Evolutionary conservation across 148 eudicot species (phyloP).

Genomic region (Camellia sinensis): DNA sequence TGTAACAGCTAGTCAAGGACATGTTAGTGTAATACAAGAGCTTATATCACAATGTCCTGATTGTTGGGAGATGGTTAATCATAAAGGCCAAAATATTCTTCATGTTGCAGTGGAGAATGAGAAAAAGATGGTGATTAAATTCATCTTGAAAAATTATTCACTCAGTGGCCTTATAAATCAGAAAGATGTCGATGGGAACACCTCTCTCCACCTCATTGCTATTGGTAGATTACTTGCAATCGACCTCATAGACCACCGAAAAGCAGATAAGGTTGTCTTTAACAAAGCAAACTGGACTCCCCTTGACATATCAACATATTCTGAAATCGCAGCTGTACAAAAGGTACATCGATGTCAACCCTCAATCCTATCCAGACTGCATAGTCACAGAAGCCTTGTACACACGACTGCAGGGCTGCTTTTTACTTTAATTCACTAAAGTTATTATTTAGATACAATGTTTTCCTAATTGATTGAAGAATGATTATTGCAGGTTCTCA

Average conservation of each 20-base stretch:
- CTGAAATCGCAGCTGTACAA: too few relatives aligned
- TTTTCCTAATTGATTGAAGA: too few relatives aligned
- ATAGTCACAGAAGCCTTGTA: too few relatives aligned
- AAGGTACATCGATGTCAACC: too few relatives aligned
- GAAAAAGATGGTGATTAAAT: neutral
- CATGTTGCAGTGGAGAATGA: conserved; percentile 10
- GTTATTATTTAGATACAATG: too few relatives aligned
- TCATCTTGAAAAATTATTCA: neutral
- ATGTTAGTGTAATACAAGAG: neutral
- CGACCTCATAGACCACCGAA: neutral
- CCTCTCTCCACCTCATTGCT: conserved; percentile 26
- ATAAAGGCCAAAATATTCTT: conserved; percentile 14
- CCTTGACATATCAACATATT: neutral
- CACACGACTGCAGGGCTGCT: too few relatives aligned
- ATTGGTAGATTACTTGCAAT: neutral
- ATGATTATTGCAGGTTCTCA: too few relatives aligned
- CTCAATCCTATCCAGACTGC: too few relatives aligned
- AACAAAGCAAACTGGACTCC: conserved; percentile 21
- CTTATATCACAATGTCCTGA: conserved; percentile 11
- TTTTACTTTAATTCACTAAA: too few relatives aligned
- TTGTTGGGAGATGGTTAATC: conserved; percentile 14
- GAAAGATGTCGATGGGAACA: conserved; percentile 21
- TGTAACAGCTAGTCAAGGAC: conserved; percentile 20
- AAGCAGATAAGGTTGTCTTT: neutral
- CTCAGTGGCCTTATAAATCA: conserved; percentile 11